Base-by-base conservation (phyloP, 1,284 basidiomycete genomes). In the Cryptococcus sp. region DNA sequence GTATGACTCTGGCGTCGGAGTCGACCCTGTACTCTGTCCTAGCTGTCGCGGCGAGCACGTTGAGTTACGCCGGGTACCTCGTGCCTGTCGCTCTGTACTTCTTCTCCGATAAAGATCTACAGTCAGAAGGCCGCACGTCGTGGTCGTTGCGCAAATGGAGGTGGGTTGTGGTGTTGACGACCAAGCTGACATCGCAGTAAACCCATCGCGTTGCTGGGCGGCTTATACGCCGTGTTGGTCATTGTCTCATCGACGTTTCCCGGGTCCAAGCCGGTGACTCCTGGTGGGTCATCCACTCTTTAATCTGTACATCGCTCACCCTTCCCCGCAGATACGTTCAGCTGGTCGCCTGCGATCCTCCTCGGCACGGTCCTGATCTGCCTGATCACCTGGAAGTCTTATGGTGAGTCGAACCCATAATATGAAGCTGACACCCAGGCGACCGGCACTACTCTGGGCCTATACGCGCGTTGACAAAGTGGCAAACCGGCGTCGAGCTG, bases 401-500 rank as follows among this genome's bases (percentile, higher is more conserved):
- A 75, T 52, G 74, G 73, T 72, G 40, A 53, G 67, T 61, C 16
- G 3, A 23, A 3, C 31, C 8, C 17, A 17, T 1, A 44, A 6
- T 2, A n/a, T 4, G 40, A 53, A 15, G 23, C 46, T 47, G 19
- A 35, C 16, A 15, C 31, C 19, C 47, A 70, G 69, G 64, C 35
- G 58, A 53, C 27, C 59, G 59, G 39, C 70, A 79, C 56, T 79
- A 78, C 59, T 74, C 73, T 20, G 78, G 78, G 5, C 78, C 78
- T 0, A 78, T 79, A 42, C 67, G 71, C 53, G 72, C 76, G 0
- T 57, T 79, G 27, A 79, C 78, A 0, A 77, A 76, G 56, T 79
- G 78, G 78, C 70, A 78, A 49, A 74, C 76, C 10, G 78, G 78
- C 16, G 71, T 77, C 10, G 76, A 76, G 52, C 74, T 79, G 17